Conservation (phyloP, 768 basidiomycete species). For the Lactarius tabidus region DNA sequence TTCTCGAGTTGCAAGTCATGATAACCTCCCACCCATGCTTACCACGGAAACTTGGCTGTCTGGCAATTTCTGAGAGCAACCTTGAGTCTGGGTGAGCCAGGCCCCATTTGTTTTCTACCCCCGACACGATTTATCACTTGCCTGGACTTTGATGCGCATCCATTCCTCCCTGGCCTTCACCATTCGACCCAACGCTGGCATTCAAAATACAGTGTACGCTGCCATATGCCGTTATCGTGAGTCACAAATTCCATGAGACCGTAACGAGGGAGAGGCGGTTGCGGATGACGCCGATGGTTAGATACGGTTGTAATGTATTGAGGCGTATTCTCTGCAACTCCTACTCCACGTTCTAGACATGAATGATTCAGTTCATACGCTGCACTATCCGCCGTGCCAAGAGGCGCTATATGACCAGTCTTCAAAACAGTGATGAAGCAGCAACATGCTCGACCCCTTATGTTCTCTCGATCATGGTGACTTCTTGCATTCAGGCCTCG, state of each 20-base stretch:
- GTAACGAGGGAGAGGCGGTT: background rate
- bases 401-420: background rate
- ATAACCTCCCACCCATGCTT: background rate
- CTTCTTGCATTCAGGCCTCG: background rate
- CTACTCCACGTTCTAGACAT: background rate
- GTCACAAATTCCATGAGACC: background rate
- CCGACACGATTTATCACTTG: background rate
- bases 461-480: background rate
- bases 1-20: background rate
- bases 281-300: background rate
- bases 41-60: background rate
- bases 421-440: background rate
- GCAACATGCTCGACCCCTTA: background rate
- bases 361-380: background rate
- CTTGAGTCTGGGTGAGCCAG: background rate
- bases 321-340: background rate
- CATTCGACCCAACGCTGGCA: too few species aligned
- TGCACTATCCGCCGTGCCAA: background rate
- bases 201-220: too few species aligned
- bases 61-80: background rate
- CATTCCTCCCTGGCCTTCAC: background rate
- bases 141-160: background rate
- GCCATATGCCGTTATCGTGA: background rate
- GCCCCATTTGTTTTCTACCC: background rate
- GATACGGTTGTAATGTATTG: background rate